Percentiles rank a stretch among this genome's conserved stretches.
These are phyloP conservation scores for Lodderomyces theae DNA, from an alignment of 1,139 yeast genomes.

Conservation along the genomic window DNA sequence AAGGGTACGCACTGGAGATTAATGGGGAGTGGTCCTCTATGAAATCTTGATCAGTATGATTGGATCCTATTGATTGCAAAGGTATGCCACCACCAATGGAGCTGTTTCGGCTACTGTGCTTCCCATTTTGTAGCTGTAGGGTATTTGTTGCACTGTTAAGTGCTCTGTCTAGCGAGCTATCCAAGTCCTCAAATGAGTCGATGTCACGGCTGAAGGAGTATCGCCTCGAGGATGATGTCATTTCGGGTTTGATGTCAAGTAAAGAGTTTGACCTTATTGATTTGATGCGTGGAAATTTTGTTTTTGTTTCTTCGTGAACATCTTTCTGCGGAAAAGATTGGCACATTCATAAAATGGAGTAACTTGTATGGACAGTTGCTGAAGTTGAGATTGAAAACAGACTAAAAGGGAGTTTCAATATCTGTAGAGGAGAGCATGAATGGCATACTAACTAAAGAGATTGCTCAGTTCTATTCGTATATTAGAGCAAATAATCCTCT, in stretches of 20 bases:
- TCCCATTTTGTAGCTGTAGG: not conserved
- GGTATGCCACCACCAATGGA: constrained; percentile 33
- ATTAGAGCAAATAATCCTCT: no score
- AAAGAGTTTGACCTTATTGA: no score
- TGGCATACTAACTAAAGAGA: no score
- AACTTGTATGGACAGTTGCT: no score
- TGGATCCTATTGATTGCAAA: constrained; percentile 20
- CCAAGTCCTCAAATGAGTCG: constrained; percentile 44
- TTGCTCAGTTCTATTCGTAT: no score
- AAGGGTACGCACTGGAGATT: constrained; percentile 18
- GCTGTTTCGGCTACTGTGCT: constrained; percentile 18
- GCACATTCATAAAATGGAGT: no score
- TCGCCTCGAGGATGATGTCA: constrained; percentile 6
- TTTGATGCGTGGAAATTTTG: not conserved
- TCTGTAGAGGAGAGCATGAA: no score
- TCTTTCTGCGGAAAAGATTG: not conserved
- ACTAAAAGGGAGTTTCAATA: no score
- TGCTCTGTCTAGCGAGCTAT: constrained; percentile 43
- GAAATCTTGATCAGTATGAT: constrained; percentile 1
- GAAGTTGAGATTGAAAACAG: no score
- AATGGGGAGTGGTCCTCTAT: constrained; percentile 29
- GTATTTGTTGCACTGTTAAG: constrained; percentile 37
- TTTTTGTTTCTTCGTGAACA: not conserved
- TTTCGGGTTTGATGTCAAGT: not conserved
- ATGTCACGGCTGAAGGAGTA: constrained; percentile 15